A percentile compares a stretch with the other conserved stretches of the same genome.
phyloP scores from a whole-genome alignment of 108 stramenopile genomes.

The Cyclotella choctawhatcheeana region DNA sequence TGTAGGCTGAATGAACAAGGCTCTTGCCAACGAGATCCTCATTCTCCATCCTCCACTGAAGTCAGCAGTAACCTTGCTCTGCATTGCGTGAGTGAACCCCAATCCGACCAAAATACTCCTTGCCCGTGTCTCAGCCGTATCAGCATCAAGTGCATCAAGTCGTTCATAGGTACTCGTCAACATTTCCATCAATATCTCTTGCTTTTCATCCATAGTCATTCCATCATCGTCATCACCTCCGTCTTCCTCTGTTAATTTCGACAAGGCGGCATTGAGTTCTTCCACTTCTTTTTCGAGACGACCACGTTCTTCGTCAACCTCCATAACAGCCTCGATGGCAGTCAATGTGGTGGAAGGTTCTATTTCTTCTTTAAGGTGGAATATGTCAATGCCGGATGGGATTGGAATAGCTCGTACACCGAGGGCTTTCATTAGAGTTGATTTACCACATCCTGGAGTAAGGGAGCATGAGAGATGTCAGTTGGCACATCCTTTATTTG shows the following conservation, averaged over 20 bases:
- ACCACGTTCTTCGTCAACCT: constrained; percentile 92
- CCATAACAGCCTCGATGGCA: constrained; percentile 97
- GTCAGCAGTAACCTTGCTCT: constrained; percentile 94
- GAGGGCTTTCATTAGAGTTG: constrained; percentile 90
- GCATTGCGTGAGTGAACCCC: constrained; percentile 95
- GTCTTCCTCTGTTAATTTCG: constrained; percentile 76
- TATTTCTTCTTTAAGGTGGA: constrained; percentile 95
- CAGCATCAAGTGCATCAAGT: constrained; percentile 96
- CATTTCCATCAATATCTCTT: constrained; percentile 90
- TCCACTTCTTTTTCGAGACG: constrained; percentile 93
- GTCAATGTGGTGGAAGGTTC: constrained; percentile 92
- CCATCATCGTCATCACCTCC: constrained; percentile 51
- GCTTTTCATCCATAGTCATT: constrained; percentile 79
- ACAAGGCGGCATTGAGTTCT: constrained; percentile 81
- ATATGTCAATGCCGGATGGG: constrained; percentile 95
- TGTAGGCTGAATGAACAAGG: constrained; percentile 92
- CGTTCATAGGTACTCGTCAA: constrained; percentile 77
- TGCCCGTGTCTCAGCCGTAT: constrained; percentile 96
- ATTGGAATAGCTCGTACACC: constrained; percentile 95
- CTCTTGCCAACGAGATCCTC: constrained; percentile 75
- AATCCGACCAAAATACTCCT: constrained; percentile 94
- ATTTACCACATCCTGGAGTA: constrained; percentile 69
- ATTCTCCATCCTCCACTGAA: constrained; percentile 99
- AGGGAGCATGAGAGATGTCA: neutral
- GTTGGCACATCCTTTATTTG: no score